Evolutionary conservation across 208 protist genomes (phyloP).

Genomic region (Crithidia mellificae): DNA sequence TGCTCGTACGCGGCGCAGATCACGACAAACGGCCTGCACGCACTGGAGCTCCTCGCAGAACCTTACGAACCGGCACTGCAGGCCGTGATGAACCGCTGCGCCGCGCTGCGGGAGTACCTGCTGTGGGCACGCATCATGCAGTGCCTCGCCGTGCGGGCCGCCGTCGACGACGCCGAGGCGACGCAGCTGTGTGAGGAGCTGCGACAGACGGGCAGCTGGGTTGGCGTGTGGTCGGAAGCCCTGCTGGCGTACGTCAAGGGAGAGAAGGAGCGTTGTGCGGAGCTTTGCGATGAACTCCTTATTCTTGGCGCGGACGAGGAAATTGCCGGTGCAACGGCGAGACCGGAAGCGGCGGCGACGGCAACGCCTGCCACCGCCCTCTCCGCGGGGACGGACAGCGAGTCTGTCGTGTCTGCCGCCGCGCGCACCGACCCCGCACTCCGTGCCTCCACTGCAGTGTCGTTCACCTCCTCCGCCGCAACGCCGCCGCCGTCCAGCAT

Average conservation of each 20-base stretch:
- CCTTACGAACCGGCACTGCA: conserved; percentile 15
- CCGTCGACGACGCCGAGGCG: conserved; percentile 10
- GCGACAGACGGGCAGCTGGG: conserved; percentile 20
- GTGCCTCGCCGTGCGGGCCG: conserved; percentile 8
- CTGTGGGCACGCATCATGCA: conserved; percentile 23
- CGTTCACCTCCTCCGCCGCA: neutral
- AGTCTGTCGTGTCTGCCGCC: neutral
- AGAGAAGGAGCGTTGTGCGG: conserved; percentile 9
- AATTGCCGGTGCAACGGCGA: too few species aligned
- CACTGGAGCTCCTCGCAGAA: conserved; percentile 21
- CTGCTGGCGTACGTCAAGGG: conserved; percentile 28
- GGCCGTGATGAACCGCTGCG: conserved; percentile 26
- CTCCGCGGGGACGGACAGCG: neutral
- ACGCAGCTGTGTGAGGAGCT: conserved; percentile 18
- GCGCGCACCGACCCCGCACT: neutral
- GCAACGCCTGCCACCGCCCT: too few species aligned
- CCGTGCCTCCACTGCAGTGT: neutral
- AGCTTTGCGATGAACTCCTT: conserved; percentile 16
- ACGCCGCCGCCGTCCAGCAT: neutral
- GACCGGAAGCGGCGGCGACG: too few species aligned
- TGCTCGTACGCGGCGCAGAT: conserved; percentile 24
- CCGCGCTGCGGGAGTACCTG: conserved; percentile 23
- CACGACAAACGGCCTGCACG: conserved; percentile 22
- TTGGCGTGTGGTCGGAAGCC: conserved; percentile 25
- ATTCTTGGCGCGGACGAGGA: neutral